Percentiles rank a stretch among this genome's conserved stretches.
These are phyloP conservation scores for Prunus mira DNA, from an alignment of 306 rosid genomes.

Conservation along the genomic window DNA sequence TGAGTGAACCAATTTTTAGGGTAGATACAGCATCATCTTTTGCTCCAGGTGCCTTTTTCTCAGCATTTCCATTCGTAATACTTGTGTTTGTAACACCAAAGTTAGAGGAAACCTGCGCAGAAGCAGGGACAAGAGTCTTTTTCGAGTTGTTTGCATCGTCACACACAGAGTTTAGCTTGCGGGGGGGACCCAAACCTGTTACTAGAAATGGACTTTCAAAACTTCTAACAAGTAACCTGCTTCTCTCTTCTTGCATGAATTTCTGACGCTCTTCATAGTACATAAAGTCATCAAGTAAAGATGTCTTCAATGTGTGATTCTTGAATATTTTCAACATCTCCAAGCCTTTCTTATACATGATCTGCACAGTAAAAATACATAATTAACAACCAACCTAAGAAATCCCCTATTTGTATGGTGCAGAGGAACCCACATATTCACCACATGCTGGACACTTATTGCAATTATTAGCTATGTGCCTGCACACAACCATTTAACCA, in stretches of 20 bases:
- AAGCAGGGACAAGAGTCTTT: constrained; percentile 24
- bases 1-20: constrained; percentile 62
- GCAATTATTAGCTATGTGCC: neutral
- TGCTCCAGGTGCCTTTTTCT: constrained; percentile 18
- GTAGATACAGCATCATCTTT: constrained; percentile 41
- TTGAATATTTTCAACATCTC: constrained; percentile 86
- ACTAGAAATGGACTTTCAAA: constrained; percentile 42
- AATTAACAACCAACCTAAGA: constrained; percentile 3
- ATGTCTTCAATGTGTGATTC: constrained; percentile 67
- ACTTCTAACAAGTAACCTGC: constrained; percentile 52
- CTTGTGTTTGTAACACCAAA: constrained; percentile 16
- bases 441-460: neutral
- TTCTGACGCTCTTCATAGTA: constrained; percentile 92
- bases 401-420: neutral
- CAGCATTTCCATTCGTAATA: constrained; percentile 29
- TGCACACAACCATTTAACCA: neutral
- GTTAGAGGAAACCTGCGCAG: constrained; percentile 35
- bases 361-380: constrained; percentile 47
- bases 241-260: constrained; percentile 83
- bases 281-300: constrained; percentile 81
- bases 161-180: constrained; percentile 44
- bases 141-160: constrained; percentile 30
- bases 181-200: constrained; percentile 49
- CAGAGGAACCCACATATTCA: neutral
- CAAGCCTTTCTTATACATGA: constrained; percentile 64